Percentiles rank a stretch among this genome's conserved stretches.
These are phyloP conservation scores for Triticum monococcum DNA, from an alignment of 176 grass and related monocot species.

Conservation along the genomic window DNA sequence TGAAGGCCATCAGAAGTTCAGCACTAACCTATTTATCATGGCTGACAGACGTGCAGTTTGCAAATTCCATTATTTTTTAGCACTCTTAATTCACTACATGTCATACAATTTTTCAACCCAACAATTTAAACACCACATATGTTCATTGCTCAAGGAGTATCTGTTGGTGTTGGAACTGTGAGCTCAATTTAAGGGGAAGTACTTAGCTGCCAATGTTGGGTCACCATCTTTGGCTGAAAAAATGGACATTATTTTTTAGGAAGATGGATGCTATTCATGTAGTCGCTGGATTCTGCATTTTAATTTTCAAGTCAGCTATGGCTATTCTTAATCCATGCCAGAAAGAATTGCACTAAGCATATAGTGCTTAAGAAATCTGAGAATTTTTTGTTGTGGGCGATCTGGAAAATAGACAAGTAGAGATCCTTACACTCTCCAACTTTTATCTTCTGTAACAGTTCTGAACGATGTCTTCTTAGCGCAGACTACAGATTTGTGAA, in stretches of 20 bases:
- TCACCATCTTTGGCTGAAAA: too few species aligned
- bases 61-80: not conserved
- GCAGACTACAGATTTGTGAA: not conserved
- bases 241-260: not conserved
- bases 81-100: not conserved
- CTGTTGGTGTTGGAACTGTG: not conserved
- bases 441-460: slow-evolving; percentile 12
- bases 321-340: not conserved
- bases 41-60: not conserved
- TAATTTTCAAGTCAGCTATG: not conserved
- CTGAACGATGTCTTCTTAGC: not conserved
- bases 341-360: not conserved
- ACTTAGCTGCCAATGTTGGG: not conserved
- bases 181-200: not conserved
- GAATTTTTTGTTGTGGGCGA: not conserved
- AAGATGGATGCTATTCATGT: slow-evolving; percentile 4
- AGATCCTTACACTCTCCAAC: not conserved
- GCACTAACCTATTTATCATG: too few species aligned
- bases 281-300: not conserved
- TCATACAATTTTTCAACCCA: not conserved
- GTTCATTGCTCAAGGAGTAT: not conserved
- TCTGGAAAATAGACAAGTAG: not conserved
- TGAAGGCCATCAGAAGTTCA: too few species aligned
- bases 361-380: too few species aligned
- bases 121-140: not conserved